Percentiles rank a stretch among this genome's conserved stretches.
phyloP scores from a whole-genome alignment of 140 eudicot genomes.

The Oenanthe javanica region DNA sequence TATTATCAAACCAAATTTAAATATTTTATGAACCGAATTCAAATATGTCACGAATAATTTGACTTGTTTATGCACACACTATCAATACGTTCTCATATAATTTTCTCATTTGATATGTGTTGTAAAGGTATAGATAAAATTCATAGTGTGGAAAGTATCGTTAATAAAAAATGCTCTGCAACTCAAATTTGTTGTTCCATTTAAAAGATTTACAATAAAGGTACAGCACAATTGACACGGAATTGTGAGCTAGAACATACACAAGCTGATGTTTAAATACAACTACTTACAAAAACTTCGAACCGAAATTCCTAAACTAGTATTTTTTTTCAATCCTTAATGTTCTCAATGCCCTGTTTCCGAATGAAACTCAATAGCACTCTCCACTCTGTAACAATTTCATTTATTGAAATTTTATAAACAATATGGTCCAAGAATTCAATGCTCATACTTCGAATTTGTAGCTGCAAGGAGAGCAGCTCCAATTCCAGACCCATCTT shows the following conservation, averaged over 20 bases:
- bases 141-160: no score
- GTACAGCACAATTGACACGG: neutral
- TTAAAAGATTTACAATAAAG: neutral
- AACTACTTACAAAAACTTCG: neutral
- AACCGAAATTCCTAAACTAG: neutral
- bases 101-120: no score
- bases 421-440: conserved; percentile 13
- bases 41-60: no score
- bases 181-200: no score
- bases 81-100: no score
- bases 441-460: conserved; percentile 52
- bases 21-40: no score
- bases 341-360: neutral
- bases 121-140: no score
- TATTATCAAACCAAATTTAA: no score
- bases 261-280: neutral
- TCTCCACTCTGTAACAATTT: neutral
- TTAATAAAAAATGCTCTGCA: no score
- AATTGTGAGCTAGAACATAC: neutral
- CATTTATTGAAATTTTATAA: neutral
- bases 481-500: conserved; percentile 97
- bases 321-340: neutral
- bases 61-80: no score
- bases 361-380: neutral
- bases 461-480: conserved; percentile 92